Conservation (phyloP, 2,329 filamentous ascomycete species). For the Emericellopsis cladophorae region DNA sequence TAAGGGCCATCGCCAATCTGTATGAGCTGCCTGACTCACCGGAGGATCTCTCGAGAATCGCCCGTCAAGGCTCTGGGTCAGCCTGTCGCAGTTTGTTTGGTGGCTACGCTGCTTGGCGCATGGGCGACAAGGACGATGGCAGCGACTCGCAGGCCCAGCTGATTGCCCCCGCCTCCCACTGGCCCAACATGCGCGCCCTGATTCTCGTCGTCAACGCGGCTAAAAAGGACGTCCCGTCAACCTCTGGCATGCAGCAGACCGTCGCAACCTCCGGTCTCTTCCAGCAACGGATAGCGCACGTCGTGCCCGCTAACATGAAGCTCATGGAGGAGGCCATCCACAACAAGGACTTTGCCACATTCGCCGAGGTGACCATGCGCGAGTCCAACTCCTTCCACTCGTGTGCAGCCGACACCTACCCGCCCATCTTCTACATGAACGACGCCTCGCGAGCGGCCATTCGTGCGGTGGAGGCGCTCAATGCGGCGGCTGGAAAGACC, state of each 20-base stretch:
- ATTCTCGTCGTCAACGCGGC: constrained; percentile 84
- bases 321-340: constrained; percentile 74
- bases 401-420: constrained; percentile 85
- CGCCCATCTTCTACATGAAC: constrained; percentile 98
- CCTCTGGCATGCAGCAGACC: constrained; percentile 93
- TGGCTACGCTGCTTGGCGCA: constrained; percentile 91
- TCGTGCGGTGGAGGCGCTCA: constrained; percentile 79
- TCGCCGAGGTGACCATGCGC: constrained; percentile 86
- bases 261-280: constrained; percentile 87
- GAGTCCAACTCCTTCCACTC: constrained; percentile 97
- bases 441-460: constrained; percentile 83
- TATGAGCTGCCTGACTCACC: constrained; percentile 76
- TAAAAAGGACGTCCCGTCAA: constrained; percentile 92
- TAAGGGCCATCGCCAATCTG: constrained; percentile 81
- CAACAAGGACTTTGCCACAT: constrained; percentile 69
- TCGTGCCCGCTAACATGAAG: constrained; percentile 75
- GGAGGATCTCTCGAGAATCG: constrained; percentile 75
- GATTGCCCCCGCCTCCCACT: constrained; percentile 79
- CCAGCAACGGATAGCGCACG: constrained; percentile 55
- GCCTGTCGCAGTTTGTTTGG: constrained; percentile 90
- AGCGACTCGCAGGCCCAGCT: constrained; percentile 80
- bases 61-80: constrained; percentile 86
- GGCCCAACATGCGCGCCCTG: constrained; percentile 88
- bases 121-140: constrained; percentile 64
- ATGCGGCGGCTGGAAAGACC: constrained; percentile 61